phyloP scores from a whole-genome alignment of 805 yeast genomes.

The Starmerella davenportii region DNA sequence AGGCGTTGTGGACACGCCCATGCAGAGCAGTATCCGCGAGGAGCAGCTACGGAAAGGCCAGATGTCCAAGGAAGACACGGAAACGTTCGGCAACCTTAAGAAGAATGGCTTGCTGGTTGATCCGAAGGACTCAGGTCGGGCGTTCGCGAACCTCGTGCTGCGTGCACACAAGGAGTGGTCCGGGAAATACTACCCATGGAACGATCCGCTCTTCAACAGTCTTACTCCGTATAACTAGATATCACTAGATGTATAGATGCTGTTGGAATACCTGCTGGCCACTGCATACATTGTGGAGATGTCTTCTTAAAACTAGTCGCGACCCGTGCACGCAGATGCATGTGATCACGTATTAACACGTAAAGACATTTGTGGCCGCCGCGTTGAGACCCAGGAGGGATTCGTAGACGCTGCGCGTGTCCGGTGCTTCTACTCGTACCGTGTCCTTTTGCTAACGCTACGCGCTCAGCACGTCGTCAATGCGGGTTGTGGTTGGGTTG shows the following conservation, averaged over 20 bases:
- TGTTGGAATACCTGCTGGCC: no score
- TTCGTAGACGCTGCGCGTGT: no score
- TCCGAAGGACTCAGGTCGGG: conserved; percentile 54
- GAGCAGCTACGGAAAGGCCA: conserved; percentile 27
- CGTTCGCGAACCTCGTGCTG: conserved; percentile 49
- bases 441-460: no score
- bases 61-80: conserved; percentile 44
- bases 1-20: conserved; percentile 80
- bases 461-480: no score
- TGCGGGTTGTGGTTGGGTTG: no score
- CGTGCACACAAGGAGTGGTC: conserved; percentile 41
- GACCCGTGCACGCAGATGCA: no score
- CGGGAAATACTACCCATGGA: conserved; percentile 51
- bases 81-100: conserved; percentile 49
- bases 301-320: no score
- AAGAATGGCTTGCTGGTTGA: conserved; percentile 37
- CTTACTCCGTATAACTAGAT: neutral
- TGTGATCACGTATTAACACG: no score
- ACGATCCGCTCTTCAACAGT: conserved; percentile 7
- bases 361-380: no score
- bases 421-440: no score
- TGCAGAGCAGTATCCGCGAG: conserved; percentile 71
- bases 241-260: neutral
- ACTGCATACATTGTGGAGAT: no score
- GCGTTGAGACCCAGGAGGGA: no score